phyloP scores from a whole-genome alignment of 441 rosid genomes.

The Euphorbia corollata region DNA sequence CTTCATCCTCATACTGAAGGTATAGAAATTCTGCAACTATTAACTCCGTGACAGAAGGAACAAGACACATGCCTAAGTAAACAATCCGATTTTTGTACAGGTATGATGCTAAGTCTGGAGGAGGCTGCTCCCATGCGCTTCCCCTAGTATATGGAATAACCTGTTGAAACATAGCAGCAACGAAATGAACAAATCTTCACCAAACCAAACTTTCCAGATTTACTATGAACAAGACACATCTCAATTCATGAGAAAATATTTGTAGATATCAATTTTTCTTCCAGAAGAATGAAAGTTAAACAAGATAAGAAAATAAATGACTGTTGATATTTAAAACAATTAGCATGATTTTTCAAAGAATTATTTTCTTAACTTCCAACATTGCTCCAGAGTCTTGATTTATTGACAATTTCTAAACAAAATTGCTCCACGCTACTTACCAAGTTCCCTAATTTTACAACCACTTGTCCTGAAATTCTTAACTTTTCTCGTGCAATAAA shows the following conservation, averaged over 20 bases:
- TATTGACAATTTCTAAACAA: background rate
- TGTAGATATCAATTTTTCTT: background rate
- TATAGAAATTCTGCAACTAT: slow-evolving; percentile 75
- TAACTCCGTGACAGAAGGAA: slow-evolving; percentile 81
- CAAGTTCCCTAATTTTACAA: background rate
- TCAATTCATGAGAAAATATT: background rate
- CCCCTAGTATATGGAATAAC: slow-evolving; percentile 72
- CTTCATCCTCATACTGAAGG: slow-evolving; percentile 66
- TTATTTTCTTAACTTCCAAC: no score
- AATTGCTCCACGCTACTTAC: no score
- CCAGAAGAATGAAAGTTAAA: no score
- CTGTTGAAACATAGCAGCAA: slow-evolving; percentile 28
- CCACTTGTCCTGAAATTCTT: background rate
- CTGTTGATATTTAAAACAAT: background rate
- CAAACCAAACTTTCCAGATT: background rate
- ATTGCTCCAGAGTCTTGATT: background rate
- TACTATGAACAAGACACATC: background rate
- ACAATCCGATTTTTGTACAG: slow-evolving; percentile 72
- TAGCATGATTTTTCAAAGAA: no score
- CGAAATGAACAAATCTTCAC: background rate
- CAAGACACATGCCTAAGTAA: slow-evolving; percentile 87
- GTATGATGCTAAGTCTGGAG: slow-evolving; percentile 85
- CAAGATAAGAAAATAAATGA: background rate
- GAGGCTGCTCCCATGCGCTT: slow-evolving; percentile 78
- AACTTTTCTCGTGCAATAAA: background rate